Evolutionary conservation across 148 eudicot genomes (phyloP).

Genomic region (Polygonum aviculare): DNA sequence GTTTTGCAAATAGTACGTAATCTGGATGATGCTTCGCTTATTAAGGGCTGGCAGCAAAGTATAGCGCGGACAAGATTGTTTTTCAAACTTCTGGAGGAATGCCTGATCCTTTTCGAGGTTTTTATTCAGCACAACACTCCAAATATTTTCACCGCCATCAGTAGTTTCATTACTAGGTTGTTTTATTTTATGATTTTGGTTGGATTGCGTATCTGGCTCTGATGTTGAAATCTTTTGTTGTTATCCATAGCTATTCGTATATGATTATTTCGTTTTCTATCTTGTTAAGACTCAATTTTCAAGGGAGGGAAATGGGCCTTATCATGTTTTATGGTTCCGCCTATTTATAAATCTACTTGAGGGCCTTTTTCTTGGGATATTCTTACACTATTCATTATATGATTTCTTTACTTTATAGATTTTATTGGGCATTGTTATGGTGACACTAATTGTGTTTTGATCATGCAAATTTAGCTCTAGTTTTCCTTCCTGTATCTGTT

Average conservation of each 20-base stretch:
- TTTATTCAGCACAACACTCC: constrained; percentile 5
- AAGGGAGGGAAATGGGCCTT: neutral
- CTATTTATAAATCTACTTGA: neutral
- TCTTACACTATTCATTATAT: neutral
- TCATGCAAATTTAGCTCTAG: neutral
- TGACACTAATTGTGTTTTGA: neutral
- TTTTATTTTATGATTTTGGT: neutral
- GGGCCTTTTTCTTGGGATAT: neutral
- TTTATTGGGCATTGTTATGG: neutral
- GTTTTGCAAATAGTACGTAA: constrained; percentile 88
- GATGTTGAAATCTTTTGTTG: neutral
- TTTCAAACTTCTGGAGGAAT: constrained; percentile 94
- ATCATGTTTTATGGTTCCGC: neutral
- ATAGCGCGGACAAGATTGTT: constrained; percentile 95
- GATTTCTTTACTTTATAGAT: neutral
- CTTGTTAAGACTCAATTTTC: neutral
- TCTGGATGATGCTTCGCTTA: constrained; percentile 87
- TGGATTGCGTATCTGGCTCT: neutral
- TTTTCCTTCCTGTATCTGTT: neutral
- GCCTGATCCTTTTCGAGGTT: constrained; percentile 88
- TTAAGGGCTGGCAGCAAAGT: constrained; percentile 97
- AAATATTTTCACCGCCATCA: neutral
- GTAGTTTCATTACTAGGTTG: neutral
- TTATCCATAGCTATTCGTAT: neutral
- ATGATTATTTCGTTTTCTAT: neutral